These are phyloP conservation scores for Zygotorulaspora sp. DNA, from an alignment of 805 yeast genomes.

Conservation along the genomic window DNA sequence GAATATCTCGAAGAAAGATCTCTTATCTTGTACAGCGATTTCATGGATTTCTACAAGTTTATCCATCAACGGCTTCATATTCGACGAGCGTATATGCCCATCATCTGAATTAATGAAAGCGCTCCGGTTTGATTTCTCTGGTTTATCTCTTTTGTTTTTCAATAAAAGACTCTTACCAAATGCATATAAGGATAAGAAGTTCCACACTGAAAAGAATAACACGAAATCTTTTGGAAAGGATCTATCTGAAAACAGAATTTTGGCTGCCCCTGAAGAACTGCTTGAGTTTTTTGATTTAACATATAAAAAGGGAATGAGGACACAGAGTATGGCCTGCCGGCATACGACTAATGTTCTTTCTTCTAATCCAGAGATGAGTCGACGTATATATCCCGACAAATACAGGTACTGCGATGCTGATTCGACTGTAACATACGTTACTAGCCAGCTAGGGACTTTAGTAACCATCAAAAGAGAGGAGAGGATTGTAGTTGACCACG, in stretches of 20 bases:
- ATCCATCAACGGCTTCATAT: slow-evolving; percentile 22
- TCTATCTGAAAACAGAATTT: slow-evolving; percentile 17
- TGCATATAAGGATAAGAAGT: slow-evolving; percentile 18
- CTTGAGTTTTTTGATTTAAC: slow-evolving; percentile 1
- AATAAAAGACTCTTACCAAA: slow-evolving; percentile 4
- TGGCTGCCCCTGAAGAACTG: slow-evolving; percentile 8
- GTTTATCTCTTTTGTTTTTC: slow-evolving; percentile 2
- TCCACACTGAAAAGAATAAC: slow-evolving; percentile 19
- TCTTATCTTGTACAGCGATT: slow-evolving; percentile 13
- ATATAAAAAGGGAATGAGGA: slow-evolving; percentile 16
- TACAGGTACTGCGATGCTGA: slow-evolving; percentile 10
- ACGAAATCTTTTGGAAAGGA: slow-evolving; percentile 17
- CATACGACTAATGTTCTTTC: slow-evolving; percentile 2
- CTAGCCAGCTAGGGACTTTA: slow-evolving; percentile 15
- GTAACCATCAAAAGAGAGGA: slow-evolving; percentile 4
- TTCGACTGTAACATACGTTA: slow-evolving; percentile 17
- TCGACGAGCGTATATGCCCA: slow-evolving; percentile 16
- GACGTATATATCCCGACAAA: background rate
- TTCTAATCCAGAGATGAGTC: slow-evolving; percentile 3
- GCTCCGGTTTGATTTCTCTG: background rate
- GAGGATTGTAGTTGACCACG: slow-evolving; percentile 3
- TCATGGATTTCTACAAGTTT: slow-evolving; percentile 27
- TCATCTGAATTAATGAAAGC: slow-evolving; percentile 7
- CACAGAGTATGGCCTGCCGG: slow-evolving; percentile 16
- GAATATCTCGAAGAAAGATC: slow-evolving; percentile 19